Conservation (phyloP, 352 stramenopile genomes). For the Phytophthora ramorum region DNA sequence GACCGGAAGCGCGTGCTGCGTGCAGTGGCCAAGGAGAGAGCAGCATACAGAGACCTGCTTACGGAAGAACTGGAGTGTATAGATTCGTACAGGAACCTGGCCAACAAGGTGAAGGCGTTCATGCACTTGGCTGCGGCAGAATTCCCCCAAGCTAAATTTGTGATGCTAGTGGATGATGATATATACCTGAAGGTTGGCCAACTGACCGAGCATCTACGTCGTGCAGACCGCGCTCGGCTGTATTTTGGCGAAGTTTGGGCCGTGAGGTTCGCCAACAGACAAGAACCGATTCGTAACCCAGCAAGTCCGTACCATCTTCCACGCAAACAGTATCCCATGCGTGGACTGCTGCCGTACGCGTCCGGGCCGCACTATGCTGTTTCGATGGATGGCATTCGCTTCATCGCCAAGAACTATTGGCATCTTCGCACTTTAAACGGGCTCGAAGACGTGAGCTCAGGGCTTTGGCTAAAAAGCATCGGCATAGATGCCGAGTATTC, state of each 20-base stretch:
- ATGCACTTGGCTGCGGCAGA: slow-evolving; percentile 43
- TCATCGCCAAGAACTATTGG: slow-evolving; percentile 50
- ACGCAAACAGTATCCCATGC: slow-evolving; percentile 40
- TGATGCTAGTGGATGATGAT: slow-evolving; percentile 69
- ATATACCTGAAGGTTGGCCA: slow-evolving; percentile 54
- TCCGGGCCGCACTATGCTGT: slow-evolving; percentile 59
- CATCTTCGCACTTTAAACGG: slow-evolving; percentile 41
- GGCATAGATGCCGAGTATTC: slow-evolving; percentile 43
- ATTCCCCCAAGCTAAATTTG: slow-evolving; percentile 37
- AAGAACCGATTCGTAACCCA: slow-evolving; percentile 38
- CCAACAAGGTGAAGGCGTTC: slow-evolving; percentile 69
- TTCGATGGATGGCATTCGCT: slow-evolving; percentile 51
- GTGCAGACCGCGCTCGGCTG: not conserved
- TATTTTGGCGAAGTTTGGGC: slow-evolving; percentile 37
- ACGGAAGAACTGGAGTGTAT: slow-evolving; percentile 55
- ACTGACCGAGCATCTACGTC: slow-evolving; percentile 14
- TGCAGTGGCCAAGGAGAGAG: slow-evolving; percentile 45
- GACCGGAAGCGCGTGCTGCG: slow-evolving; percentile 9
- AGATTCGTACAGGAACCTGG: slow-evolving; percentile 57
- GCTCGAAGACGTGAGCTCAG: slow-evolving; percentile 72
- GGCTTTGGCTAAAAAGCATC: slow-evolving; percentile 56
- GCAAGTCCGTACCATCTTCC: slow-evolving; percentile 42
- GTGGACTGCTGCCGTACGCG: slow-evolving; percentile 44
- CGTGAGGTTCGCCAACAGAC: slow-evolving; percentile 19
- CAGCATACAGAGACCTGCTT: slow-evolving; percentile 50